These are phyloP conservation scores for Cryptosporidium xiaoi DNA, from an alignment of 169 alveolate genomes.

Conservation along the genomic window DNA sequence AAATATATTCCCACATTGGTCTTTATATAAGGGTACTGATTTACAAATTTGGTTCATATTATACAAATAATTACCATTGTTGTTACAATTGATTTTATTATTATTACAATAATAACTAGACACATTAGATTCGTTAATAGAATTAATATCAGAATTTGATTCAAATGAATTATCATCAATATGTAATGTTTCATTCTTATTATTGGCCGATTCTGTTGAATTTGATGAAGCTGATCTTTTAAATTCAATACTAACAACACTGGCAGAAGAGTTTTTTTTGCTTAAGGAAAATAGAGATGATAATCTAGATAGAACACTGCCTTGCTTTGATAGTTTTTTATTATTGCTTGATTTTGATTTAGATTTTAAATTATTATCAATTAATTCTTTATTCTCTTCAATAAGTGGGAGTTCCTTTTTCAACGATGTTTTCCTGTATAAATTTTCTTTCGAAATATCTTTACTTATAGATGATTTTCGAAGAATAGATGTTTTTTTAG, in stretches of 20 bases:
- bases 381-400: constrained; percentile 2
- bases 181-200: neutral
- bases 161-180: constrained; percentile 28
- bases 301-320: constrained; percentile 40
- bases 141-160: constrained; percentile 14
- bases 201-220: neutral
- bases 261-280: neutral
- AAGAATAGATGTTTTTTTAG: constrained; percentile 5
- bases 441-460: neutral
- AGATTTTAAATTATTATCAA: neutral
- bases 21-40: neutral
- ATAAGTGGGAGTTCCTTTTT: neutral
- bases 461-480: constrained; percentile 1
- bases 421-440: neutral
- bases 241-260: neutral
- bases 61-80: neutral
- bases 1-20: constrained; percentile 22
- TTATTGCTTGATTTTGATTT: neutral
- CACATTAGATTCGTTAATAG: constrained; percentile 17
- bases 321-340: constrained; percentile 8
- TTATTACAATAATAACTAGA: constrained; percentile 26
- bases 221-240: neutral
- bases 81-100: neutral
- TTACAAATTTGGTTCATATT: neutral
- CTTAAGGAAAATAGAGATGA: constrained; percentile 21